Base-by-base conservation (phyloP, 768 basidiomycete genomes). In the Trametes gibbosa region DNA sequence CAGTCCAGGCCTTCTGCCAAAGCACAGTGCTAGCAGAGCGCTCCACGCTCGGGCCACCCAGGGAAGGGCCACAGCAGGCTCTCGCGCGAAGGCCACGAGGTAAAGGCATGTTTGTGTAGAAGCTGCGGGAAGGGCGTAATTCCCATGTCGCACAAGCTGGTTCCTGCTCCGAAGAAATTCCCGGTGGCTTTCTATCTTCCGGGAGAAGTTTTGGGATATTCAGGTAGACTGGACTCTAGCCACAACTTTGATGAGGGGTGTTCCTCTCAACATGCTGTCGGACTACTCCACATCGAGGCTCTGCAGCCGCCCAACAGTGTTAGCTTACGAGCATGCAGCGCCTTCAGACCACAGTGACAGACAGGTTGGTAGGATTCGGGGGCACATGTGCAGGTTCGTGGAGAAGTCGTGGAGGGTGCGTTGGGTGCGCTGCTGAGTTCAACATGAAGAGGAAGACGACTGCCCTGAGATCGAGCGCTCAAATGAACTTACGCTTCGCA, bases 31-130 rank as follows among this genome's bases (percentile, higher is more conserved):
- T 13, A 9, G 2, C 41, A 17, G 29, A 54, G 49, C 39, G 50
- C 49, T 61, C 59, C 59, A 61, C 53, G 43, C 50, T 46, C 41
- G 50, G 50, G 25, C 47, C 53, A 37, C 34, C 50, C 41, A 52
- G 25, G 41, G 47, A 23, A 29, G 41, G 50, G 50, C 40, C 41
- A n/a, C 43, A 37, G 39, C 24, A 53, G 47, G 32, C 19, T 14
- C 42, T 58, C 61, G 61, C 46, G 56, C 56, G 56, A 40, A 27
- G 56, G 54, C 58, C 68, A 69, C 61, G 68, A 52, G 61, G 52
- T 34, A 43, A 35, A 46, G 59, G 65, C 68, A 63, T 69, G 68
- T 56, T 43, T 24, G 37, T 23, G 50, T 37, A 53, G 60, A 52
- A 62, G 60, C 43, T 57, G 55, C 47, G 34, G 43, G 25, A 56